Base-by-base conservation (phyloP, 2,329 filamentous ascomycete species). In the Colletotrichum melonis region DNA sequence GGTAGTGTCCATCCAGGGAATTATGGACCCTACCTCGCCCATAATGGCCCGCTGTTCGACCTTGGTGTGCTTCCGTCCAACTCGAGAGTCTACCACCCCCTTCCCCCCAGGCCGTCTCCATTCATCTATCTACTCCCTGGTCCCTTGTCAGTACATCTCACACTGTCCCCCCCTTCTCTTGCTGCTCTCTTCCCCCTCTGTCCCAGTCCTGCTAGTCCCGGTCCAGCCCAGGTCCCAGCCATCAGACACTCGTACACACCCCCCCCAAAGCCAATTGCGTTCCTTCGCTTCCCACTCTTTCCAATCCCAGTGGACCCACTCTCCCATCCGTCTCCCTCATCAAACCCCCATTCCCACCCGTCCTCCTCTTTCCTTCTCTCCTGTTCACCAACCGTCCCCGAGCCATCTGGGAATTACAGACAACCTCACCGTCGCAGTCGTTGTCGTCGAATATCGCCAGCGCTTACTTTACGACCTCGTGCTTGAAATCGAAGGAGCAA, bases 241-340 rank as follows among this genome's bases (percentile, higher is more conserved):
- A 63, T 64, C 58, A 72, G 35, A 63, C 46, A 69, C 67, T 46
- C 67, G 67, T 38, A 67, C 60, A 62, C 26, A 3, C 69, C 49
- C 71, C 49, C 59, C 35, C 57, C 35, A 69, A 74, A 66, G 70
- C 73, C 73, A 74, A 75, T 75, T 74, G 64, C 69, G 49, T 73
- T 24, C 65, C 70, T 65, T 69, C 52, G 38, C 52, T 74, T 55
- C 62, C 62, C 59, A 55, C 70, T 62, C 66, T 73, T 54, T 74
- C 67, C 70, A 63, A 54, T 26, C 70, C 64, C 63, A 57, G 54
- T 70, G 12, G 69, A 66, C 65, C 73, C 69, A 73, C 70, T 54
- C 56, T 30, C 60, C 52, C 68, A 30, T 70, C 57, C 11, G 12
- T 74, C 54, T 55, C 16, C 59, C 32, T 62, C 70, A 70, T 73